Evolutionary conservation across 768 basidiomycete genomes (phyloP).

Genomic region (Pulveroboletus sp.): DNA sequence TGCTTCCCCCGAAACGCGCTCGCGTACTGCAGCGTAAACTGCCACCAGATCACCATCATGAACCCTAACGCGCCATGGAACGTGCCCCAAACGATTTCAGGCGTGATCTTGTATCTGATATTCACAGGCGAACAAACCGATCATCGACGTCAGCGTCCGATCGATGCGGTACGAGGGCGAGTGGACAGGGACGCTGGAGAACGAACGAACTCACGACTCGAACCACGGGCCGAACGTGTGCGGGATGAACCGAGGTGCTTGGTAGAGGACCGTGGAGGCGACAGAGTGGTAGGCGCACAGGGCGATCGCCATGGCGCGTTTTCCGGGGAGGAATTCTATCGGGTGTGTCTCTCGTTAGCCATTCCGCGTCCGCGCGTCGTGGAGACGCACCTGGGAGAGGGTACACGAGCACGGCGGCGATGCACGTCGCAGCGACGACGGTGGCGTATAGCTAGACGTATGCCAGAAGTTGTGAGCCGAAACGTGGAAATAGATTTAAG

Average conservation of each 20-base stretch:
- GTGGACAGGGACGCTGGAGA: no score
- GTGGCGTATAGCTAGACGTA: constrained; percentile 62
- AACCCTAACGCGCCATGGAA: constrained; percentile 69
- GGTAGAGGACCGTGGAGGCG: constrained; percentile 68
- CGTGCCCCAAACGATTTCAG: constrained; percentile 70
- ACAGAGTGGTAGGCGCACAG: constrained; percentile 74
- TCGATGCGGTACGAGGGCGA: no score
- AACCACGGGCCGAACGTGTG: constrained; percentile 56
- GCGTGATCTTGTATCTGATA: constrained; percentile 47
- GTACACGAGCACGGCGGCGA: constrained; percentile 60
- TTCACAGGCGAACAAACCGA: no score
- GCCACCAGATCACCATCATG: constrained; percentile 80
- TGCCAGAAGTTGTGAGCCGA: not conserved
- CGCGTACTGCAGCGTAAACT: constrained; percentile 57
- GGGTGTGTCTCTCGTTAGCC: not conserved
- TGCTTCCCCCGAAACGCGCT: constrained; percentile 33
- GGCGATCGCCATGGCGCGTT: constrained; percentile 74
- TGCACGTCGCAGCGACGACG: constrained; percentile 55
- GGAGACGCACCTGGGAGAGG: constrained; percentile 60
- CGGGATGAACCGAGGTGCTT: constrained; percentile 78
- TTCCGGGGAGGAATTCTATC: constrained; percentile 78
- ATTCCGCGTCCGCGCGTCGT: no score
- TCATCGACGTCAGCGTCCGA: not conserved
- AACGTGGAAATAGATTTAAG: not conserved
- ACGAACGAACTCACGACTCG: constrained; percentile 50